Percentiles rank a stretch among this genome's conserved stretches.
These are phyloP conservation scores for Ustilago esculenta DNA, from an alignment of 1,284 basidiomycete genomes.

Conservation along the genomic window DNA sequence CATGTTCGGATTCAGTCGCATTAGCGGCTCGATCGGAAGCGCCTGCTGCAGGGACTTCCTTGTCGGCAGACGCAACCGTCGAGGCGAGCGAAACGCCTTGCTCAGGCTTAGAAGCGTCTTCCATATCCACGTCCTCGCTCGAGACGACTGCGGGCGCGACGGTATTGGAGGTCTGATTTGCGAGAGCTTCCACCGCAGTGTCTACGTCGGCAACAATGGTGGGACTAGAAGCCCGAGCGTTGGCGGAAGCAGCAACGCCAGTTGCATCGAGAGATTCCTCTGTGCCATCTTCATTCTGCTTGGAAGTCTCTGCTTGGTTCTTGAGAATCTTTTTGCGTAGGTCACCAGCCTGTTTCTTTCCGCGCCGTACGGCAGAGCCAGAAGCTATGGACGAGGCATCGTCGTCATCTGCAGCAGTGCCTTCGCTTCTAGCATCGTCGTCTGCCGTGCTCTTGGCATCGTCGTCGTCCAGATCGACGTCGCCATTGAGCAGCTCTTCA, in stretches of 20 bases:
- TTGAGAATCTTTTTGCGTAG: slow-evolving; percentile 53
- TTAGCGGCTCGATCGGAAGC: slow-evolving; percentile 4
- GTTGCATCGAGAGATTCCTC: slow-evolving; percentile 37
- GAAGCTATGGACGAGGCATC: slow-evolving; percentile 41
- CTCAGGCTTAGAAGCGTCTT: slow-evolving; percentile 29
- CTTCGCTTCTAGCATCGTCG: slow-evolving; percentile 66
- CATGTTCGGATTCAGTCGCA: slow-evolving; percentile 7
- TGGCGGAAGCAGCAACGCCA: slow-evolving; percentile 37
- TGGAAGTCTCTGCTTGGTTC: slow-evolving; percentile 51
- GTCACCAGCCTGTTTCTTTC: slow-evolving; percentile 48
- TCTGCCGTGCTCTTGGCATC: slow-evolving; percentile 55
- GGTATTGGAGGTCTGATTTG: slow-evolving; percentile 46
- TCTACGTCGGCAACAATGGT: slow-evolving; percentile 45
- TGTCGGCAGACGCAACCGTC: slow-evolving; percentile 1
- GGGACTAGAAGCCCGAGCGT: slow-evolving; percentile 36
- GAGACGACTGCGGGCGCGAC: slow-evolving; percentile 29
- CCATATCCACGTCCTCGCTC: slow-evolving; percentile 50
- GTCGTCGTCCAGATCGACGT: slow-evolving; percentile 44
- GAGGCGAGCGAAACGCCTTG: background rate
- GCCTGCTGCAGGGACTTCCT: background rate
- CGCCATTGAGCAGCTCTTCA: slow-evolving; percentile 53
- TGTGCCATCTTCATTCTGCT: slow-evolving; percentile 40
- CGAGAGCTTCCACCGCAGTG: slow-evolving; percentile 38
- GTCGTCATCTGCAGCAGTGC: slow-evolving; percentile 46
- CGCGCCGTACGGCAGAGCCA: slow-evolving; percentile 24